Conservation (phyloP, 495 filamentous ascomycete genomes). For the Neurospora discreta region DNA sequence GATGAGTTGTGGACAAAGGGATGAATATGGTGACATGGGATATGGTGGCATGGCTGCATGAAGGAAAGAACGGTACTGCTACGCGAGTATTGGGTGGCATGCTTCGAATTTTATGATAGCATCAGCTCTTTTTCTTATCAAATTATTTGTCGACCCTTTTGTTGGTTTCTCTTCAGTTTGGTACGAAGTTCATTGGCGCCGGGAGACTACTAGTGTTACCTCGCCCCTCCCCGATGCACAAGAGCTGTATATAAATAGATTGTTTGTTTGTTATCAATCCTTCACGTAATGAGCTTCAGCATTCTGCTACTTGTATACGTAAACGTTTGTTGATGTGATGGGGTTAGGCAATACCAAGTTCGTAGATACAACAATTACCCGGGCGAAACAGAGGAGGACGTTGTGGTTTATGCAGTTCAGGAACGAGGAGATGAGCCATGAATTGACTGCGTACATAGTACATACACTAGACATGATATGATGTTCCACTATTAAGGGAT, state of each 20-base stretch:
- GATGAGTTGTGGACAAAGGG: not conserved
- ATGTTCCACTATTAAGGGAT: not conserved
- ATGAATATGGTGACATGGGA: not conserved
- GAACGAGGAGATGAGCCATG: not conserved
- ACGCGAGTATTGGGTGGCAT: not conserved
- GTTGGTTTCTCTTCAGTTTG: not conserved
- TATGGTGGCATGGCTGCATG: not conserved
- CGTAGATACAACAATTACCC: not conserved
- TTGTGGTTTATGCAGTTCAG: not conserved
- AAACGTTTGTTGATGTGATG: not conserved
- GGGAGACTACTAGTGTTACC: not conserved
- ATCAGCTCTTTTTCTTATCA: not conserved
- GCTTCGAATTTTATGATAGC: not conserved
- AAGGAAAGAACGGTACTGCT: not conserved
- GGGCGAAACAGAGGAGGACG: not conserved
- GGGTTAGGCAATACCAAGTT: not conserved
- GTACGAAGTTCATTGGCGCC: not conserved
- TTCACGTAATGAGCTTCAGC: not conserved
- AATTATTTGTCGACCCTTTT: not conserved
- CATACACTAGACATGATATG: not conserved
- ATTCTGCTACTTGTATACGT: not conserved
- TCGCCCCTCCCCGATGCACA: not conserved
- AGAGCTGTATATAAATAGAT: conserved; percentile 3
- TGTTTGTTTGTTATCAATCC: not conserved
- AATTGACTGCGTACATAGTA: not conserved